Evolutionary conservation across 2,329 filamentous ascomycete species (phyloP), one percentile per base, ranked within the genome.

Genomic region (Fusarium heterosporum): DNA sequence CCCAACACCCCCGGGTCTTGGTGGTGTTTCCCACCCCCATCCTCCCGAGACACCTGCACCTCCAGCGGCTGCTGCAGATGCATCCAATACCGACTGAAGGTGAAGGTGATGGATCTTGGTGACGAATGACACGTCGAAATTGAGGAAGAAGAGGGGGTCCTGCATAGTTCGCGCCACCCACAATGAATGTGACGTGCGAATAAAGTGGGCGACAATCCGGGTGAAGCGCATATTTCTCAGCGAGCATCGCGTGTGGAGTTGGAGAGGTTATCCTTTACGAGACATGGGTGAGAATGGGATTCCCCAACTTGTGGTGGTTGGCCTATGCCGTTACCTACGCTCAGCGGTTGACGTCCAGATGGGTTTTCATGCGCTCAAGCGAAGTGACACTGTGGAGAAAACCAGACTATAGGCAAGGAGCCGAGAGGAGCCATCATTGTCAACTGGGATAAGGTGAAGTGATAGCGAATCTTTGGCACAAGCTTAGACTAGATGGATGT

Each of bases 1-100:
- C n/a, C 76, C 76, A 3, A 72, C 75, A 29, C 75, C 77, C 10
- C 77, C 78, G 1, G 78, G 77, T 2, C 70, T 80, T 7, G 74
- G 75, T 6, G 76, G 75, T 38, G 73, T 78, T 17, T 49, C 73
- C 26, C 76, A 78, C 19, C 75, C 78, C 14, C 73, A 79, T 11
- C 68, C 76, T 9, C 75, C 77, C 10, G 74, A 78, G 28, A 66
- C 75, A 16, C 75, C 77, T 14, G 77, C 75, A 25, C 78, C 78
- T 10, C 76, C 76, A 40, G 75, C 72, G 4, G 73, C 75, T 16
- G 76, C 74, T n/a, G 76, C 74, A 8, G 71, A 68, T 25, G 70
- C 72, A 13, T 74, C 68, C 13, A 65, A 58, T n/a, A 36, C 34
- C 34, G 47, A 70, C 69, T 12, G 63, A 71, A 41, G 72, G 69